Conservation (phyloP, 768 basidiomycete species). For the Pulveroboletus sp. region DNA sequence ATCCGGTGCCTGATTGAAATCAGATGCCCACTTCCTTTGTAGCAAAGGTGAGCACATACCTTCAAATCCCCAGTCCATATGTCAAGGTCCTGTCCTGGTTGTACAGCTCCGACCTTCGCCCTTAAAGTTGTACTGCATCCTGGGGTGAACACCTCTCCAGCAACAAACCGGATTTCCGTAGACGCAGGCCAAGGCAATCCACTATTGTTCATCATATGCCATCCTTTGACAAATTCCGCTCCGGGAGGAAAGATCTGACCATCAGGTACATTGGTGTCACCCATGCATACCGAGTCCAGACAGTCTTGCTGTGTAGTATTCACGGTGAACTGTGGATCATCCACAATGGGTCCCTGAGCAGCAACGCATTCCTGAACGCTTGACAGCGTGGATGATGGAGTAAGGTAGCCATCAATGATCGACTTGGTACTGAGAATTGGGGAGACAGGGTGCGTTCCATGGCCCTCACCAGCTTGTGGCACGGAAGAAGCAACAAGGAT, state of each 20-base stretch:
- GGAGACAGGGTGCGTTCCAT: constrained; percentile 1
- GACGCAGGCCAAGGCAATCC: constrained; percentile 58
- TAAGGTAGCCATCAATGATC: constrained; percentile 30
- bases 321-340: not conserved
- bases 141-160: constrained; percentile 57
- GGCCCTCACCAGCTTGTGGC: constrained; percentile 1
- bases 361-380: not conserved
- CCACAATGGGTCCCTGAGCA: not conserved
- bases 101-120: constrained; percentile 53
- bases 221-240: constrained; percentile 82
- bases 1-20: constrained; percentile 59
- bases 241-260: constrained; percentile 79
- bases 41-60: constrained; percentile 33
- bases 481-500: constrained; percentile 19
- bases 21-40: not conserved
- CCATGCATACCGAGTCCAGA: constrained; percentile 55
- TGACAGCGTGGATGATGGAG: constrained; percentile 12
- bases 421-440: constrained; percentile 18
- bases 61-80: constrained; percentile 74
- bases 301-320: not conserved
- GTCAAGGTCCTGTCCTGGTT: constrained; percentile 55
- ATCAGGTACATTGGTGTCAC: constrained; percentile 67
- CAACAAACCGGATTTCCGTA: constrained; percentile 67
- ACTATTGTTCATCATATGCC: constrained; percentile 71
- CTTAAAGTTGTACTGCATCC: constrained; percentile 26